Percentiles rank a stretch among this genome's conserved stretches.
Conservation (phyloP, 2,329 filamentous ascomycete genomes). For the Verticillium albo-atrum region DNA sequence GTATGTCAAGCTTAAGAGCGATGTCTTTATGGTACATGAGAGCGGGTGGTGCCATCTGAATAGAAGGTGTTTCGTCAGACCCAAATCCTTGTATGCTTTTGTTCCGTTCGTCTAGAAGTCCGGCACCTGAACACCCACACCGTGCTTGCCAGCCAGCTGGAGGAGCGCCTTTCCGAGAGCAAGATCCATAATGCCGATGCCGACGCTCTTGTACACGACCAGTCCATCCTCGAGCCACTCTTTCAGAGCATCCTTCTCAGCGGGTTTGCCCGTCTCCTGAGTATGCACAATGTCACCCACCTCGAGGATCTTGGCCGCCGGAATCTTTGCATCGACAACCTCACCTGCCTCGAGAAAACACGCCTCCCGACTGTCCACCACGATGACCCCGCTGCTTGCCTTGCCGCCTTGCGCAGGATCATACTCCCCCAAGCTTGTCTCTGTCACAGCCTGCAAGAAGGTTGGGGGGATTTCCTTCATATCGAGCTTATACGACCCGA, state of each 20-base stretch:
- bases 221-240: slow-evolving; percentile 58
- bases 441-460: slow-evolving; percentile 59
- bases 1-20: no score
- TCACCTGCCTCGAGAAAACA: slow-evolving; percentile 83
- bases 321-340: slow-evolving; percentile 71
- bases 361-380: slow-evolving; percentile 74
- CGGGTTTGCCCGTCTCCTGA: slow-evolving; percentile 27
- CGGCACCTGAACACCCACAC: slow-evolving; percentile 48
- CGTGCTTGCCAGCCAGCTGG: slow-evolving; percentile 48
- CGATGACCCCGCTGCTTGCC: slow-evolving; percentile 58
- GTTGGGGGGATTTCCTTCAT: slow-evolving; percentile 84
- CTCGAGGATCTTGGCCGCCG: slow-evolving; percentile 75
- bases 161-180: slow-evolving; percentile 56
- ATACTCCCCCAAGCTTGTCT: neutral
- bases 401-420: slow-evolving; percentile 33
- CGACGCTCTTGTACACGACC: slow-evolving; percentile 66
- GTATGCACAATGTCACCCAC: slow-evolving; percentile 56
- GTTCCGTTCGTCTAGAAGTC: no score
- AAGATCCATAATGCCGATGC: slow-evolving; percentile 62
- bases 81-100: no score
- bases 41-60: no score
- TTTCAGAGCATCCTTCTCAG: slow-evolving; percentile 44
- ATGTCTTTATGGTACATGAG: no score
- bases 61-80: no score
- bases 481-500: slow-evolving; percentile 63